phyloP scores from a whole-genome alignment of 2,329 filamentous ascomycete genomes.

The Cercospora janseana region DNA sequence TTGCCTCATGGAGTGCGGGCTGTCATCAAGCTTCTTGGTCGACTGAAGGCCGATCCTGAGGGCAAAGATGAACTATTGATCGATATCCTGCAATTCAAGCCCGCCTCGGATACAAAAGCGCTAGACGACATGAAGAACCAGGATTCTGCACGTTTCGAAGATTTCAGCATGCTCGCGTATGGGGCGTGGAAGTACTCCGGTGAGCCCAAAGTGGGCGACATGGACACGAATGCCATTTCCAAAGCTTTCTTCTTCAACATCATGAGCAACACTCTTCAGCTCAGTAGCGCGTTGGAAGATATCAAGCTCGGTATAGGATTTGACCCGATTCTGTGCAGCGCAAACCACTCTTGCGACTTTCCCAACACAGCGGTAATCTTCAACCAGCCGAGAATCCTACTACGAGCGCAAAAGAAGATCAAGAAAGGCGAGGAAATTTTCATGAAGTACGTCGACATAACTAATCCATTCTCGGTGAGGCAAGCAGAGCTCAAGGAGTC shows the following conservation, averaged over 20 bases:
- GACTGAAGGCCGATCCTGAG: slow-evolving; percentile 28
- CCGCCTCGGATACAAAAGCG: slow-evolving; percentile 41
- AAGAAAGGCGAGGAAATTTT: slow-evolving; percentile 57
- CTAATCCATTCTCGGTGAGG: slow-evolving; percentile 51
- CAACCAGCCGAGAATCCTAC: slow-evolving; percentile 51
- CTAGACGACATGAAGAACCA: slow-evolving; percentile 47
- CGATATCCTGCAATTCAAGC: slow-evolving; percentile 30
- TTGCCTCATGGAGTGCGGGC: slow-evolving; percentile 58
- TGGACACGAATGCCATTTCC: slow-evolving; percentile 22
- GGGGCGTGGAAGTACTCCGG: slow-evolving; percentile 55
- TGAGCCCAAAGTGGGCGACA: slow-evolving; percentile 28
- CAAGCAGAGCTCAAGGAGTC: slow-evolving; percentile 52
- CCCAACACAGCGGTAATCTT: slow-evolving; percentile 60
- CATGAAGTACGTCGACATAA: slow-evolving; percentile 62
- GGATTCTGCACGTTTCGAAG: slow-evolving; percentile 46
- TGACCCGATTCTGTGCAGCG: slow-evolving; percentile 53
- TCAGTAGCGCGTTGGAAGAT: slow-evolving; percentile 56
- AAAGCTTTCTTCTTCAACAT: slow-evolving; percentile 41
- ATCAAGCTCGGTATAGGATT: slow-evolving; percentile 57
- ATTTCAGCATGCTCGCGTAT: slow-evolving; percentile 54
- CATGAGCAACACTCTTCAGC: slow-evolving; percentile 58
- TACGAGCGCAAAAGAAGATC: slow-evolving; percentile 56
- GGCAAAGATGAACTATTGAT: slow-evolving; percentile 27
- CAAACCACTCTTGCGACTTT: slow-evolving; percentile 61
- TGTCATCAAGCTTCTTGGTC: slow-evolving; percentile 52